Conservation (phyloP, 2,329 filamentous ascomycete genomes). For the Whalleya microplaca region DNA sequence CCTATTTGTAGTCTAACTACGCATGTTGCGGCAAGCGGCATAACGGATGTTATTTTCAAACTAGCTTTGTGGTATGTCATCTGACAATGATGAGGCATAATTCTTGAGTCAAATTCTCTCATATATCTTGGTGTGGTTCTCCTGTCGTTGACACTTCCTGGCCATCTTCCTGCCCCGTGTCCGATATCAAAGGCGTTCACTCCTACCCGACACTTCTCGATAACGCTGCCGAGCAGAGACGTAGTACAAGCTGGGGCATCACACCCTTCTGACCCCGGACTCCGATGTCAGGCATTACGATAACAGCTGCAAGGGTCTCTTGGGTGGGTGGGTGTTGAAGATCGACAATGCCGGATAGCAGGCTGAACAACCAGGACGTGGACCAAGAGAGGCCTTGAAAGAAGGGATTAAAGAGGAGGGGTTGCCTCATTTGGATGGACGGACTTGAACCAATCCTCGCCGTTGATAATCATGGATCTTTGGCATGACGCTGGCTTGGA, state of each 20-base stretch:
- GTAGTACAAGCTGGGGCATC: slow-evolving; percentile 10
- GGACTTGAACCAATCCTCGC: not conserved
- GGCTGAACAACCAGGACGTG: not conserved
- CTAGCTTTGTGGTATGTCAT: slow-evolving; percentile 30
- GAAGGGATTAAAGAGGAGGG: not conserved
- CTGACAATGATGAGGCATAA: slow-evolving; percentile 33
- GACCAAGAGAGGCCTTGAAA: not conserved
- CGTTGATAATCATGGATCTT: not conserved
- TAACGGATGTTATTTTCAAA: slow-evolving; percentile 25
- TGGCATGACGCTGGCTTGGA: not conserved
- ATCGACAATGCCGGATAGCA: not conserved
- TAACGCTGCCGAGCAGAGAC: not conserved
- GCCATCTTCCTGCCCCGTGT: not conserved
- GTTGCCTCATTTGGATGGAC: not conserved
- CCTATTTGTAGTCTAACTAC: slow-evolving; percentile 16
- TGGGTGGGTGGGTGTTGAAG: not conserved
- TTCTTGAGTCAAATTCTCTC: not conserved
- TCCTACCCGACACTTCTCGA: not conserved
- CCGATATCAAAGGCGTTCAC: not conserved
- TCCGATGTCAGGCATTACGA: slow-evolving; percentile 1
- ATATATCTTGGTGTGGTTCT: slow-evolving; percentile 9
- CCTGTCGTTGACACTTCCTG: not conserved
- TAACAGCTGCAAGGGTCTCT: not conserved
- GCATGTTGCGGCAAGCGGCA: slow-evolving; percentile 29
- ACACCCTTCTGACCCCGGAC: slow-evolving; percentile 3